Base-by-base conservation (phyloP, 495 filamentous ascomycete genomes). In the Penicillium subrubescens region DNA sequence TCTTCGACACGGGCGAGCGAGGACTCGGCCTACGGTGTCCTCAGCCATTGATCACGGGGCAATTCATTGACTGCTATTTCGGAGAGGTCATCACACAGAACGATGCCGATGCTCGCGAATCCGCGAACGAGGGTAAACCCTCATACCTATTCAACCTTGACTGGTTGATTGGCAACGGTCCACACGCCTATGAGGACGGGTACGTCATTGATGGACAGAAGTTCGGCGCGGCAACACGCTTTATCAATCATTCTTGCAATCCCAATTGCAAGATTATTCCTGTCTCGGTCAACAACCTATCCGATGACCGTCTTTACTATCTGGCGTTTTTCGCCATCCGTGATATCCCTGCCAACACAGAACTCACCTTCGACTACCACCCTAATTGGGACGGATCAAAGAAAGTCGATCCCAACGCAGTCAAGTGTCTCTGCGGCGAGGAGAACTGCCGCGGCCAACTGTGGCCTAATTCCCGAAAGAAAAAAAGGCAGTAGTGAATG, bases 281-380 rank as follows among this genome's bases (percentile, higher is more conserved):
- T 0, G 91, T 95, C 0, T 91, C 92, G 8, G 89, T 87, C 19
- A 91, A 92, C 65, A 55, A 65, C 8, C 88, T 91, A 52, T 83
- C 86, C 4, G 92, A 97, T 63, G 82, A 86, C 31, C 81, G 84
- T 15, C 79, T 97, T 12, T 96, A 97, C 69, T 90, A 97, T 62
- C 77, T 99, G 3, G 94, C 92, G 0, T 88, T 97, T 64, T 99
- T 99, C 65, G 90, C 94, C 0, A 77, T 87, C 8, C 71, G 82
- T 10, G 86, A 91, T 37, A 92, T 99, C 31, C 77, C 81, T 0
- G 81, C 86, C 2, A 82, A 81, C 3, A 88, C 87, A 7, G 94
- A 98, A 71, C 68, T 98, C 12, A 96, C 91, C 0, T 97, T 98
- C 59, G 92, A 96, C 68, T 98, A 98, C 66, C 84, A 87, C 39